Evolutionary conservation across 768 basidiomycete genomes (phyloP), one percentile per base, ranked within the genome.

Genomic region (Boletus sp.): DNA sequence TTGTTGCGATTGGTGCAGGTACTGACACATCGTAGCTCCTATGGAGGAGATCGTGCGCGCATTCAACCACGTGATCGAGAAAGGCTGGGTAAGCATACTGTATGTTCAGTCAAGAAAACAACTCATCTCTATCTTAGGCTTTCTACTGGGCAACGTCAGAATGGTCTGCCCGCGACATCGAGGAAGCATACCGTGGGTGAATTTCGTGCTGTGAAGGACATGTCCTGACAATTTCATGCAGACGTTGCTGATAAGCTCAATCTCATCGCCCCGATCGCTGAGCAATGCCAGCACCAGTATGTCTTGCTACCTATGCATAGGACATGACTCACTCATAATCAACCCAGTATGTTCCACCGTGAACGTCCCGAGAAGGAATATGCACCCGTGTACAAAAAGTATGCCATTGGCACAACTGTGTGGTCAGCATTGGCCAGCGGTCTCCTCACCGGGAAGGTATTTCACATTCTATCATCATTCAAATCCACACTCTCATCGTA

Each of bases 11-110:
- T 14, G 17, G 15, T 5, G 15, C 9, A 7, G 20, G 15, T 35
- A 32, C 59, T 63, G 36, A 71, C 11, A 14, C 0, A 4, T 5
- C 14, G 41, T 45, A 74, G 76, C 73, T 24, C 76, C 78, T 3
- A 76, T 78, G 72, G 81, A 83, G 60, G 84, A 86, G 68, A 72
- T 75, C 44, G 83, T 86, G 54, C 78, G 84, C 30, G 82, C 81
- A 1, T 84, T 86, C 74, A 82, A 80, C 71, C 76, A 73, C 47
- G 67, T 83, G 39, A 80, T 84, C 59, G 77, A 81, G 49, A 66
- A 74, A 41, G 80, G 80, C 57, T 76, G 78, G 77, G 79, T 68
- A 28, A 30, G 72, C 52, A 8, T 35, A 39, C 5, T 20, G 17
- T 6, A 33, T 9, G 28, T 15, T 30, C 12, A 1, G 7, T 24